These are phyloP conservation scores for Candida boleticola DNA, from an alignment of 805 yeast species.

Conservation along the genomic window DNA sequence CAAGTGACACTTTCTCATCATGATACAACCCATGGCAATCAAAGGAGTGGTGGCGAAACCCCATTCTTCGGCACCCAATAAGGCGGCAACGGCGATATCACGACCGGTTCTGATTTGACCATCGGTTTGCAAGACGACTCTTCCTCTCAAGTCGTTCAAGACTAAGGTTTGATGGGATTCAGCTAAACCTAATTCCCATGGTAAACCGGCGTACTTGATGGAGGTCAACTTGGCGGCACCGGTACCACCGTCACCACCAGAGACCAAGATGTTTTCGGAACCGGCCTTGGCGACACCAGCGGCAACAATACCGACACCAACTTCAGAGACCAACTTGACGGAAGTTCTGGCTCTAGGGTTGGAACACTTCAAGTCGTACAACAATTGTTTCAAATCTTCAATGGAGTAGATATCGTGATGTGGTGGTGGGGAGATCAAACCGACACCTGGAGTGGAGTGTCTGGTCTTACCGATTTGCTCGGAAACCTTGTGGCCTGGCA, in stretches of 20 bases:
- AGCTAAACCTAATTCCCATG: constrained; percentile 98
- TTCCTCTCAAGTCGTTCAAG: constrained; percentile 90
- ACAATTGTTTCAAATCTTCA: constrained; percentile 95
- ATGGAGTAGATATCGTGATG: constrained; percentile 98
- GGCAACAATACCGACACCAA: constrained; percentile 98
- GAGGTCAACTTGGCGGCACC: constrained; percentile 99
- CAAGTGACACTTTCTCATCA: constrained; percentile 92
- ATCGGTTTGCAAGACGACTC: constrained; percentile 96
- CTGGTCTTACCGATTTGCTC: constrained; percentile 88
- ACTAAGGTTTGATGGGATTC: constrained; percentile 98
- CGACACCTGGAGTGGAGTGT: constrained; percentile 96
- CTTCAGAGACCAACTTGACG: constrained; percentile 94
- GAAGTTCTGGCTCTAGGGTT: constrained; percentile 97
- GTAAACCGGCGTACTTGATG: constrained; percentile 94
- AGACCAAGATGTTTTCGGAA: constrained; percentile 91
- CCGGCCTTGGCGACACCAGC: constrained; percentile 99
- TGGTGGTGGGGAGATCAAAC: constrained; percentile 96
- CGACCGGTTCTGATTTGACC: constrained; percentile 97
- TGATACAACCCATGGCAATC: constrained; percentile 95
- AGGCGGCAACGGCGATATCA: constrained; percentile 93
- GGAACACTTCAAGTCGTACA: constrained; percentile 93
- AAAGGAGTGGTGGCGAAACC: constrained; percentile 97
- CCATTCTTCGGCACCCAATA: constrained; percentile 98
- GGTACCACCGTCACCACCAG: constrained; percentile 99
- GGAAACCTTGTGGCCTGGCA: constrained; percentile 92